Percentiles rank a stretch among this genome's conserved stretches.
Evolutionary conservation across 2,329 filamentous ascomycete genomes (phyloP).

Genomic region (Exserohilum turcica): DNA sequence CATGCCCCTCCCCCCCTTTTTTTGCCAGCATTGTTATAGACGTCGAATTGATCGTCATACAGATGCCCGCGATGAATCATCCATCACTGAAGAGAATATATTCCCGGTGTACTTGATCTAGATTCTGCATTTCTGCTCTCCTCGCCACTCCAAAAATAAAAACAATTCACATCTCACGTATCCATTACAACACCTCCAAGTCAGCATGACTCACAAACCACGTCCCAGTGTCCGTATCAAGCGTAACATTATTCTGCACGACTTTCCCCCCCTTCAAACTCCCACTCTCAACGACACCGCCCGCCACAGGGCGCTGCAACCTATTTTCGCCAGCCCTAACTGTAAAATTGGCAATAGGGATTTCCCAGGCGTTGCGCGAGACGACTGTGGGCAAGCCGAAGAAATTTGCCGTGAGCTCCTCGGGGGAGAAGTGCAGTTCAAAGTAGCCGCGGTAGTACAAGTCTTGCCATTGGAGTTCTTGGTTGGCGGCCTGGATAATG

Average conservation of each 20-base stretch:
- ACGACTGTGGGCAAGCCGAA: conserved; percentile 67
- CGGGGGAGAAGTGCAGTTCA: conserved; percentile 60
- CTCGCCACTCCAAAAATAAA: too few relatives aligned
- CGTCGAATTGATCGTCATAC: too few relatives aligned
- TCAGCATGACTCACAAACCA: conserved; percentile 42
- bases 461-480: conserved; percentile 74
- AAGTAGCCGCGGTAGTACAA: conserved; percentile 77
- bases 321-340: conserved; percentile 66
- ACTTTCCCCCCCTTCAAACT: conserved; percentile 57
- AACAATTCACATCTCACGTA: not conserved
- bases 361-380: conserved; percentile 66
- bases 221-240: conserved; percentile 41
- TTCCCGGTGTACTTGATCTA: too few relatives aligned
- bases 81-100: too few relatives aligned
- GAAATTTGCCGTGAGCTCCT: conserved; percentile 66
- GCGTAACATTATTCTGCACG: conserved; percentile 43
- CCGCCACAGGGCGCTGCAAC: conserved; percentile 57
- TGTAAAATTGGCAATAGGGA: conserved; percentile 72
- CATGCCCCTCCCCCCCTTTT: too few relatives aligned
- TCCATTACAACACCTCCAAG: conserved; percentile 30
- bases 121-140: too few relatives aligned
- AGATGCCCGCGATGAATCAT: too few relatives aligned
- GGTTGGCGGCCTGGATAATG: conserved; percentile 55
- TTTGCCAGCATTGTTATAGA: too few relatives aligned
- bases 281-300: conserved; percentile 61